Evolutionary conservation across 441 rosid genomes (phyloP).

Genomic region (Pelargonium cotyledonis): DNA sequence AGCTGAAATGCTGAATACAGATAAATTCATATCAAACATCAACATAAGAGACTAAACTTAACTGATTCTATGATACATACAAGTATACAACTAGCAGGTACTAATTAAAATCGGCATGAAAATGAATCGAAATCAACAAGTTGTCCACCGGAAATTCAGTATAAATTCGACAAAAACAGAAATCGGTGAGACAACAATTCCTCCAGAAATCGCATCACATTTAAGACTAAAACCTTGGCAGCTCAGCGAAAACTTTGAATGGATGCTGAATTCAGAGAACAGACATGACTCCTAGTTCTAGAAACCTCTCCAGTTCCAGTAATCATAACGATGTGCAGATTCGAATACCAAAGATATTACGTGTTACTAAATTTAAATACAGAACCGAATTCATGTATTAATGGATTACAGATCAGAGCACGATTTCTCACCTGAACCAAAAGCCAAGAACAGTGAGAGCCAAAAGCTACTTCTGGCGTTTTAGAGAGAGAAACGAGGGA

Average conservation of each 20-base stretch:
- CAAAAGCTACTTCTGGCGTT: conserved; percentile 1
- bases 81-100: background rate
- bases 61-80: background rate
- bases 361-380: background rate
- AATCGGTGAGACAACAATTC: too few relatives aligned
- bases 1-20: background rate
- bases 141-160: background rate
- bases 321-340: background rate
- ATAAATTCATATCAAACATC: background rate
- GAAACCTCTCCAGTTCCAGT: background rate
- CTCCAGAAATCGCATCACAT: too few relatives aligned
- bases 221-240: too few relatives aligned
- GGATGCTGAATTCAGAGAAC: background rate
- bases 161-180: background rate
- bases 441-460: background rate
- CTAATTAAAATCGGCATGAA: background rate
- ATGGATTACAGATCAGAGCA: background rate
- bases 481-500: conserved; percentile 13
- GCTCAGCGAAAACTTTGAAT: too few relatives aligned
- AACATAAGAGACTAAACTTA: background rate
- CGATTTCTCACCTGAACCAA: conserved; percentile 9
- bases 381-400: background rate
- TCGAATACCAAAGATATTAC: background rate
- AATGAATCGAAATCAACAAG: background rate
- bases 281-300: background rate